phyloP scores from a whole-genome alignment of 2,329 filamentous ascomycete species.

The Aspergillus sp. region DNA sequence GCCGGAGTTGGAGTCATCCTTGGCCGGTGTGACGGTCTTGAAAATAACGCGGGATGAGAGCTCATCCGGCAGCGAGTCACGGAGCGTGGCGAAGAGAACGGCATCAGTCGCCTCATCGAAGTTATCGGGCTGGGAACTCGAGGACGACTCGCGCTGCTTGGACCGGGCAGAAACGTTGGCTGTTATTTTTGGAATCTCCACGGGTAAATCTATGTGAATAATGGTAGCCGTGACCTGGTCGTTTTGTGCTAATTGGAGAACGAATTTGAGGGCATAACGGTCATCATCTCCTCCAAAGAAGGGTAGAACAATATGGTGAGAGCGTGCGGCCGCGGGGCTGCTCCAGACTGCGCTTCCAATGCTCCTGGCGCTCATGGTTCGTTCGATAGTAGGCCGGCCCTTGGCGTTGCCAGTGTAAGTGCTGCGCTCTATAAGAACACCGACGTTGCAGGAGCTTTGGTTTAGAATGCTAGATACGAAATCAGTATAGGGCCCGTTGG shows the following conservation, averaged over 20 bases:
- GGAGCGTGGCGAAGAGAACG: constrained; percentile 58
- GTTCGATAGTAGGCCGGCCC: constrained; percentile 33
- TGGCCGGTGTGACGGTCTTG: constrained; percentile 27
- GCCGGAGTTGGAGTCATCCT: constrained; percentile 44
- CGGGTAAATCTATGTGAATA: constrained; percentile 54
- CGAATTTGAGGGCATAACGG: constrained; percentile 72
- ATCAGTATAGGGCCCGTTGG: constrained; percentile 63
- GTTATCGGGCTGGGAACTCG: neutral
- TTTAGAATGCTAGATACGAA: constrained; percentile 72
- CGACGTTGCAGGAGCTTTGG: constrained; percentile 65
- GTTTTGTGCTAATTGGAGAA: constrained; percentile 81
- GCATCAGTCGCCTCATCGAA: constrained; percentile 45
- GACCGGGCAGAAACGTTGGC: neutral
- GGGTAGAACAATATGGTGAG: constrained; percentile 81
- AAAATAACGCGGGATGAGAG: constrained; percentile 61
- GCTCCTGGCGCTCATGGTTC: constrained; percentile 58
- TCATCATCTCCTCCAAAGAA: constrained; percentile 87
- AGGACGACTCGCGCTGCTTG: neutral
- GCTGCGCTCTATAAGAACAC: constrained; percentile 75
- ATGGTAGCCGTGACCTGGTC: constrained; percentile 76
- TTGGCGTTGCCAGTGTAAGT: constrained; percentile 45
- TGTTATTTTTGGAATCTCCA: neutral
- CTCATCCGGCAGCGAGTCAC: constrained; percentile 54
- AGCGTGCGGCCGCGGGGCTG: constrained; percentile 52
- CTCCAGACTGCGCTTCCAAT: constrained; percentile 61